A percentile compares a stretch with the other conserved stretches of the same genome.
Evolutionary conservation across 192 early-diverging fungal genomes (phyloP).

Genomic region (Haplosporangium gracile): DNA sequence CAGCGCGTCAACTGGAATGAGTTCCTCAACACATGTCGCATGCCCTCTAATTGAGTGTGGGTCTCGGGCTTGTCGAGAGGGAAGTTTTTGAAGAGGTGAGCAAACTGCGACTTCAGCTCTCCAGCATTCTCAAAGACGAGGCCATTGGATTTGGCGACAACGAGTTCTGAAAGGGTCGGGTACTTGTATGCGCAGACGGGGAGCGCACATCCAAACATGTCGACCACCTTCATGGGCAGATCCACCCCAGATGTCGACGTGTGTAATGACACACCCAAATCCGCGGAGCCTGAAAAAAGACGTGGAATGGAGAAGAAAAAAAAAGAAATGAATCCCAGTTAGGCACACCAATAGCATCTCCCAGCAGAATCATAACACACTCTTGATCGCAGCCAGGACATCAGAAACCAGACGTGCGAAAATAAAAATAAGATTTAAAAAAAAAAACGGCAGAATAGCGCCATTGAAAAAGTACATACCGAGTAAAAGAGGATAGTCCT

Average conservation of each 20-base stretch:
- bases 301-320: neutral
- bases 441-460: neutral
- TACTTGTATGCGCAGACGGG: slow-evolving; percentile 83
- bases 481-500: slow-evolving; percentile 90
- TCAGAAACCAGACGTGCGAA: neutral
- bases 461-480: slow-evolving; percentile 57
- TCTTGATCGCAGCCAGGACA: neutral
- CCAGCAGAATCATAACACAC: neutral
- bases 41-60: slow-evolving; percentile 29
- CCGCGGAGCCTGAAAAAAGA: slow-evolving; percentile 77
- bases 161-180: slow-evolving; percentile 41
- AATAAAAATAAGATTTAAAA: neutral
- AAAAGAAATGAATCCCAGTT: slow-evolving; percentile 5
- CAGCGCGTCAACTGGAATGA: slow-evolving; percentile 44
- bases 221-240: slow-evolving; percentile 98
- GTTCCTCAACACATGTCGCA: slow-evolving; percentile 33
- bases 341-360: neutral
- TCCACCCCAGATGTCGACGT: slow-evolving; percentile 96
- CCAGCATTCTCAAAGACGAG: slow-evolving; percentile 42
- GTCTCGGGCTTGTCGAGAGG: slow-evolving; percentile 34
- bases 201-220: slow-evolving; percentile 97
- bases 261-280: slow-evolving; percentile 94
- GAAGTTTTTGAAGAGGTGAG: slow-evolving; percentile 37
- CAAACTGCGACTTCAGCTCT: slow-evolving; percentile 38
- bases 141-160: slow-evolving; percentile 46